A percentile compares a stretch with the other conserved stretches of the same genome.
Evolutionary conservation across 1,284 basidiomycete species (phyloP).

Genomic region (Pterula multifida): DNA sequence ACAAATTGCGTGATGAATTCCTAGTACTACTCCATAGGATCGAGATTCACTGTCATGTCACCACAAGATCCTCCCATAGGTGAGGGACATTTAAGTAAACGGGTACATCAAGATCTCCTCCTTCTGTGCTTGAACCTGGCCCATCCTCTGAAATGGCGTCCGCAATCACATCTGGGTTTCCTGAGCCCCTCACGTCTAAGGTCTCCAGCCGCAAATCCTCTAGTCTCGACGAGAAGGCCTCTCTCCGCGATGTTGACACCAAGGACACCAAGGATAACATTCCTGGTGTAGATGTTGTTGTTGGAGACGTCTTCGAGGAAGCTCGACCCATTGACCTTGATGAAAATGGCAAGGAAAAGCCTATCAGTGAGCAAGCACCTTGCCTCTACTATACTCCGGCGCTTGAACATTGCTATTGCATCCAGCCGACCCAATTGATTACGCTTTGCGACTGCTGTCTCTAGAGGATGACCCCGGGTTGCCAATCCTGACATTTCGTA

Average conservation of each 20-base stretch:
- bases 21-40: not conserved
- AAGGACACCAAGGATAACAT: not conserved
- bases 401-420: slow-evolving; percentile 3
- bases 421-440: slow-evolving; percentile 32
- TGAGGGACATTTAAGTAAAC: no score
- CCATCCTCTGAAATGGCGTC: not conserved
- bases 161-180: not conserved
- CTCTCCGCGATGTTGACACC: slow-evolving; percentile 10
- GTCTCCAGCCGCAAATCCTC: not conserved
- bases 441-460: slow-evolving; percentile 36
- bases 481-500: slow-evolving; percentile 31
- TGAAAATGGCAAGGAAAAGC: slow-evolving; percentile 25
- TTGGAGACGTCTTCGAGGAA: slow-evolving; percentile 23
- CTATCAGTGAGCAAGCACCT: slow-evolving; percentile 19
- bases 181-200: not conserved
- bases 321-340: slow-evolving; percentile 24
- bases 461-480: slow-evolving; percentile 47
- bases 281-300: not conserved
- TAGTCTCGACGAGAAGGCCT: slow-evolving; percentile 11
- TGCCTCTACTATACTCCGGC: slow-evolving; percentile 2
- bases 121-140: not conserved
- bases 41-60: not conserved
- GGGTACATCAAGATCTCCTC: no score
- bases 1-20: not conserved
- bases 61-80: not conserved